Conservation (phyloP, 1,284 basidiomycete genomes). For the Cystobasidium slooffiae region DNA sequence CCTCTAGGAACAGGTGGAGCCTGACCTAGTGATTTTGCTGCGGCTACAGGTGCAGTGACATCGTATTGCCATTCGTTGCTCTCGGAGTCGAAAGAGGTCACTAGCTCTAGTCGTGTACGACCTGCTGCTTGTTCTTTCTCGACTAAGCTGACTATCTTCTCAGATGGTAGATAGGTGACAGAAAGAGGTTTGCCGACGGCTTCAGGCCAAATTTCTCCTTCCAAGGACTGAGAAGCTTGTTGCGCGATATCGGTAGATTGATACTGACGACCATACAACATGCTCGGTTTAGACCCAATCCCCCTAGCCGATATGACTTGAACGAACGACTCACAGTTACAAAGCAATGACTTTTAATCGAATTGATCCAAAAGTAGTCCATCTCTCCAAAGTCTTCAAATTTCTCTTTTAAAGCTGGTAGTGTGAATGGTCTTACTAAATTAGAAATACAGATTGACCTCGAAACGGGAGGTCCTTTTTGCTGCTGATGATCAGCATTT, state of each 20-base stretch:
- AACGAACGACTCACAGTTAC: constrained; percentile 27
- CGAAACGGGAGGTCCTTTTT: constrained; percentile 33
- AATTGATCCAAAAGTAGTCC: constrained; percentile 44
- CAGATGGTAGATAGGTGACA: constrained; percentile 35
- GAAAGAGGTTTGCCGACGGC: constrained; percentile 33
- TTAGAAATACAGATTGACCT: constrained; percentile 42
- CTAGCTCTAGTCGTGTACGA: constrained; percentile 31
- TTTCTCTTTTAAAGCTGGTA: constrained; percentile 42
- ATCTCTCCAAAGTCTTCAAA: constrained; percentile 38
- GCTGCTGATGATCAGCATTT: neutral
- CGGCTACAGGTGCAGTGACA: neutral
- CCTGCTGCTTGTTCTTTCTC: constrained; percentile 42
- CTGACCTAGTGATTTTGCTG: neutral
- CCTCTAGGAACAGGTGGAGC: constrained; percentile 26
- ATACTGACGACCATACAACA: constrained; percentile 12
- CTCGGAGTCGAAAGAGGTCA: constrained; percentile 3
- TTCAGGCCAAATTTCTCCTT: constrained; percentile 36
- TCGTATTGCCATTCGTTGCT: constrained; percentile 32
- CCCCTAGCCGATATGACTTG: neutral
- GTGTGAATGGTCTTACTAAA: constrained; percentile 43
- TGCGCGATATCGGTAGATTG: constrained; percentile 21
- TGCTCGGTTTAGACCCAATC: neutral
- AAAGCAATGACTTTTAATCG: constrained; percentile 45
- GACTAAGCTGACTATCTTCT: constrained; percentile 25
- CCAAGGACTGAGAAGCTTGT: constrained; percentile 13